These are phyloP conservation scores for Volvox africanus DNA, from an alignment of 139 green algal species.

Conservation along the genomic window DNA sequence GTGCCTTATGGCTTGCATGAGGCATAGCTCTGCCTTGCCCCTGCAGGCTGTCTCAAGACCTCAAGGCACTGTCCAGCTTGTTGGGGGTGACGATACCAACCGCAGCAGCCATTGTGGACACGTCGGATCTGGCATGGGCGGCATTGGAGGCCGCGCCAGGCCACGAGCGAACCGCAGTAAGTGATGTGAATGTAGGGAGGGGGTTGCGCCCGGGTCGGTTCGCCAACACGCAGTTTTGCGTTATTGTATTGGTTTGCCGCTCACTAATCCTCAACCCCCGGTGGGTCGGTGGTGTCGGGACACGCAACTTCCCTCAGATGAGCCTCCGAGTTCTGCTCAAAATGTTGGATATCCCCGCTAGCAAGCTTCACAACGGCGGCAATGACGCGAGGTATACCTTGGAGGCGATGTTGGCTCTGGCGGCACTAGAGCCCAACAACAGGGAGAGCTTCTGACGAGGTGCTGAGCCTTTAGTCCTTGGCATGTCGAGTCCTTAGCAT, in stretches of 20 bases:
- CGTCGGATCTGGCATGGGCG: slow-evolving; percentile 8
- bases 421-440: neutral
- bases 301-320: neutral
- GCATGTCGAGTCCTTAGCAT: no score
- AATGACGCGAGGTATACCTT: slow-evolving; percentile 55
- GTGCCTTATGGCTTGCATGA: no score
- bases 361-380: slow-evolving; percentile 53
- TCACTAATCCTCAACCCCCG: no score
- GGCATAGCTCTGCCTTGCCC: no score
- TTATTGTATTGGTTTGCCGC: no score
- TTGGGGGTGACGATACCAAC: slow-evolving; percentile 13
- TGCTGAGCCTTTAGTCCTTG: no score
- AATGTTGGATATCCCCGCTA: slow-evolving; percentile 33
- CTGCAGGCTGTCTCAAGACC: slow-evolving; percentile 24
- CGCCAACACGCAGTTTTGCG: no score
- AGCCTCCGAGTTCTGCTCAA: slow-evolving; percentile 42
- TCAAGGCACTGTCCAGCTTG: slow-evolving; percentile 24
- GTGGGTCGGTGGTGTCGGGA: no score
- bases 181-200: neutral
- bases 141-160: neutral
- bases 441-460: no score
- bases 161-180: slow-evolving; percentile 3
- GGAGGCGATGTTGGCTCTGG: slow-evolving; percentile 45
- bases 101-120: slow-evolving; percentile 13
- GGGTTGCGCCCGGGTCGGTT: no score